These are phyloP conservation scores for Trichoderma sp. DNA, from an alignment of 2,329 filamentous ascomycete genomes.

Conservation along the genomic window DNA sequence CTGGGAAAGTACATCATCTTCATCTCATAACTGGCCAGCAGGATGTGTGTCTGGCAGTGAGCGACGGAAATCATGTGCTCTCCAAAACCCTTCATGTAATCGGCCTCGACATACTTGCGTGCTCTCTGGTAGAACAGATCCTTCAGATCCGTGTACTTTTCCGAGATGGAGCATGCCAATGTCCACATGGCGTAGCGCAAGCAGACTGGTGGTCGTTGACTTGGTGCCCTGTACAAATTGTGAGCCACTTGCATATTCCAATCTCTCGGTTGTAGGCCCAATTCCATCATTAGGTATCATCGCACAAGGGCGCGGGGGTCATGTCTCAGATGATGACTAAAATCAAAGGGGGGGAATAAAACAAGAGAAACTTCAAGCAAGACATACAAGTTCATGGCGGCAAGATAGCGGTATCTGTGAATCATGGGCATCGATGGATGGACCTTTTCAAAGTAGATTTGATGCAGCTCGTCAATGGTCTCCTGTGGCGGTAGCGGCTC, in stretches of 20 bases:
- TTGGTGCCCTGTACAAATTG: slow-evolving; percentile 58
- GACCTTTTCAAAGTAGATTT: slow-evolving; percentile 87
- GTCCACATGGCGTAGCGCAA: slow-evolving; percentile 95
- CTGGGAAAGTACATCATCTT: slow-evolving; percentile 97
- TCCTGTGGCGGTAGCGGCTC: slow-evolving; percentile 59
- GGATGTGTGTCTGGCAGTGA: slow-evolving; percentile 79
- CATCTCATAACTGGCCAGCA: slow-evolving; percentile 85
- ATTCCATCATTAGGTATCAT: not conserved
- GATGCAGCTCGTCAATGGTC: slow-evolving; percentile 80
- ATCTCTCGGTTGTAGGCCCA: not conserved
- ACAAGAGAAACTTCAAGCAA: not conserved
- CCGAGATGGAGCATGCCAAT: slow-evolving; percentile 79
- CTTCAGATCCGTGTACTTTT: slow-evolving; percentile 76
- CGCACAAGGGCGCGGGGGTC: not conserved
- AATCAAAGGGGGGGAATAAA: not conserved
- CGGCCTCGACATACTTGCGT: slow-evolving; percentile 84
- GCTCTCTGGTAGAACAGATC: slow-evolving; percentile 87
- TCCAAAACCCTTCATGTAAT: slow-evolving; percentile 89
- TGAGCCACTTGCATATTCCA: slow-evolving; percentile 1
- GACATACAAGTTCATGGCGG: slow-evolving; percentile 76
- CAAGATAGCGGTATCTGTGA: slow-evolving; percentile 81
- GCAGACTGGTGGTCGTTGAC: slow-evolving; percentile 80
- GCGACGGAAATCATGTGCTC: slow-evolving; percentile 83
- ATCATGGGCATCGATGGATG: slow-evolving; percentile 86
- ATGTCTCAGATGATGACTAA: not conserved